Conservation (phyloP, 2,329 filamentous ascomycete genomes). For the Exophiala calicioides region DNA sequence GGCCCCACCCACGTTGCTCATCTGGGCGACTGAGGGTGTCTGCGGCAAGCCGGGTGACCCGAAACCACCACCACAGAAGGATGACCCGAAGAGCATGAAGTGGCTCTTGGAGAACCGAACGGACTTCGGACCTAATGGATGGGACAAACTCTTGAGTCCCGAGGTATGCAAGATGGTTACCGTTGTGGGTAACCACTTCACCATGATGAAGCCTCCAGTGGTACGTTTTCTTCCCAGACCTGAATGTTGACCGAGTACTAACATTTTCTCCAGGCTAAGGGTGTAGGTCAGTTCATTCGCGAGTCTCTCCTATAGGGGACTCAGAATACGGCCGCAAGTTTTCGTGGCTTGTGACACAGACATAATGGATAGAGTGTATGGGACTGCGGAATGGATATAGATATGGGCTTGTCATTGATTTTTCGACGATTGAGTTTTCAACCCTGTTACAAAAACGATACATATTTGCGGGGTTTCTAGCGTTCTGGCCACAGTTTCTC, state of each 20-base stretch:
- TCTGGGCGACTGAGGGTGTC: conserved; percentile 53
- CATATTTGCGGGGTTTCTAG: conserved; percentile 17
- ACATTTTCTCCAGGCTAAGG: conserved; percentile 27
- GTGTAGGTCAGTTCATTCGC: conserved; percentile 31
- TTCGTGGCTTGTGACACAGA: conserved; percentile 13
- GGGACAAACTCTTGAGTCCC: conserved; percentile 47
- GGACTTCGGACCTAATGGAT: conserved; percentile 51
- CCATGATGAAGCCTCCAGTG: conserved; percentile 41
- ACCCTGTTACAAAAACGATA: conserved; percentile 12
- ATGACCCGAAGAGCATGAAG: conserved; percentile 51
- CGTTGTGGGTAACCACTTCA: conserved; percentile 43
- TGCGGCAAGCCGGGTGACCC: conserved; percentile 46
- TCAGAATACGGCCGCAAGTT: background rate
- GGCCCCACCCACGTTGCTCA: conserved; percentile 45
- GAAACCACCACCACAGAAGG: conserved; percentile 41
- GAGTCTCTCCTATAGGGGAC: conserved; percentile 27
- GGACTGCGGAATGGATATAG: conserved; percentile 13
- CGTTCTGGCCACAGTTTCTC: conserved; percentile 6
- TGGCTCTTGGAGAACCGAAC: conserved; percentile 52
- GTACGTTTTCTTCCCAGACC: conserved; percentile 25
- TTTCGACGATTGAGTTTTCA: conserved; percentile 4
- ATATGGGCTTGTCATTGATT: conserved; percentile 13
- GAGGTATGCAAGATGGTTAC: conserved; percentile 38
- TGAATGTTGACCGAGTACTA: conserved; percentile 9
- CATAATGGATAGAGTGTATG: conserved; percentile 19